Evolutionary conservation across 345 rosid species (phyloP).

Genomic region (Hevea brasiliensis): DNA sequence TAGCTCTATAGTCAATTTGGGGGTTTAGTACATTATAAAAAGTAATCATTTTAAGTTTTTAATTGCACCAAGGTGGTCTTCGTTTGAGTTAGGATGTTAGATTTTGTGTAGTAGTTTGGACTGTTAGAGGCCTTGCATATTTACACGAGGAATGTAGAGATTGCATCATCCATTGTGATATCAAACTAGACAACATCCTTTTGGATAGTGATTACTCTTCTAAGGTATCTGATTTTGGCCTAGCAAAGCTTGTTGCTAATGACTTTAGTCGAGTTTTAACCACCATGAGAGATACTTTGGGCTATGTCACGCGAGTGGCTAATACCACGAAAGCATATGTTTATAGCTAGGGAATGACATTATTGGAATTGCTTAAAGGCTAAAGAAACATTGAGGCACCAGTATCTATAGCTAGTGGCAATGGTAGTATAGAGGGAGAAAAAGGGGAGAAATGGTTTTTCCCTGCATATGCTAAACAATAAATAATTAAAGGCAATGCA

Average conservation of each 20-base stretch:
- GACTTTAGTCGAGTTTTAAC: conserved; percentile 29
- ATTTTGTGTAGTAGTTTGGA: conserved; percentile 24
- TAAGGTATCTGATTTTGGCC: conserved; percentile 32
- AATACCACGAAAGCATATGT: conserved; percentile 36
- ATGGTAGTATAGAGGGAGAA: conserved; percentile 28
- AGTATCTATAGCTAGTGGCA: conserved; percentile 33
- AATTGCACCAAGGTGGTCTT: conserved; percentile 22
- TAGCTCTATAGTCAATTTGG: too few species aligned
- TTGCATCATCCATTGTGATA: conserved; percentile 37
- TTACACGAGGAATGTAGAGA: conserved; percentile 35
- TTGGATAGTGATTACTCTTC: conserved; percentile 26
- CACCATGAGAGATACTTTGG: conserved; percentile 37
- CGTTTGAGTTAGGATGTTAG: conserved; percentile 30
- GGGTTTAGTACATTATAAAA: too few species aligned
- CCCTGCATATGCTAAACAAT: conserved; percentile 85
- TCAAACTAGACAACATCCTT: conserved; percentile 36
- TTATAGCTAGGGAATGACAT: conserved; percentile 34
- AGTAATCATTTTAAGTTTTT: conserved; percentile 18
- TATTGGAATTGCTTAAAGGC: conserved; percentile 32
- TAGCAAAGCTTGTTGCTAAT: conserved; percentile 29
- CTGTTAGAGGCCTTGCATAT: conserved; percentile 33
- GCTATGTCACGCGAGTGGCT: conserved; percentile 33
- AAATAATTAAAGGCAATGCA: conserved; percentile 48
- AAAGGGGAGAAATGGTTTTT: conserved; percentile 65
- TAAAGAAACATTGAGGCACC: conserved; percentile 26